phyloP scores from a whole-genome alignment of 768 basidiomycete genomes.

The Boletellus sp. region DNA sequence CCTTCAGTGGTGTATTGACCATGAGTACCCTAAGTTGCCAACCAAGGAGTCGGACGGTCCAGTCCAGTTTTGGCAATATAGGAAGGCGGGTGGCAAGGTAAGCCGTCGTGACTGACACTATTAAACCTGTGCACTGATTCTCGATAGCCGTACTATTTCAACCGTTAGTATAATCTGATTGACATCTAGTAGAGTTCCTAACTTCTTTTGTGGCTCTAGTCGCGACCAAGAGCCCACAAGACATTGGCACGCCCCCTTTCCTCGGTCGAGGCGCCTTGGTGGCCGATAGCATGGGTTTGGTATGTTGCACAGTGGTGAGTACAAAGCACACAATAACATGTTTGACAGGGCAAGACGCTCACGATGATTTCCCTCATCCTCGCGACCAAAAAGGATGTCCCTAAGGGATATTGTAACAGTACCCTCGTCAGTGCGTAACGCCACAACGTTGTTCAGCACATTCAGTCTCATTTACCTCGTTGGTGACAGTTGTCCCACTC shows the following conservation, averaged over 20 bases:
- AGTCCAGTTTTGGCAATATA: constrained; percentile 87
- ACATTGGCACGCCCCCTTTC: constrained; percentile 43
- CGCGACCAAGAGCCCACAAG: constrained; percentile 78
- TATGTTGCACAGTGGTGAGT: constrained; percentile 16
- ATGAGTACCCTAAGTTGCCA: constrained; percentile 76
- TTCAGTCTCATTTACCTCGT: constrained; percentile 2
- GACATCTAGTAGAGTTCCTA: background rate
- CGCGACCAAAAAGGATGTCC: constrained; percentile 66
- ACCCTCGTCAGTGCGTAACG: constrained; percentile 71
- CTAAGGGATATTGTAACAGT: constrained; percentile 52
- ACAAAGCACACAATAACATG: constrained; percentile 2
- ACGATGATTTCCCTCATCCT: constrained; percentile 82
- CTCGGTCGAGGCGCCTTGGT: constrained; percentile 85
- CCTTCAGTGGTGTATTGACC: constrained; percentile 79
- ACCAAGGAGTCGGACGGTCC: constrained; percentile 61
- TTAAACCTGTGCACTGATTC: background rate
- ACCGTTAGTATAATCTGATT: constrained; percentile 42
- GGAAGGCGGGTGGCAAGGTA: constrained; percentile 54
- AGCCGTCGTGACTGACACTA: constrained; percentile 6
- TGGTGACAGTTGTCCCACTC: constrained; percentile 63
- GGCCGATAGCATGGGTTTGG: constrained; percentile 86
- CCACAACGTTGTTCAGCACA: background rate
- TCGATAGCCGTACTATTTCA: constrained; percentile 60
- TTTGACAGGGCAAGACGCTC: constrained; percentile 79
- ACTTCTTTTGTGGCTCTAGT: constrained; percentile 39